A percentile compares a stretch with the other conserved stretches of the same genome.
Conservation (phyloP, 2,329 filamentous ascomycete species). For the Coccinonectria pachysandricola region DNA sequence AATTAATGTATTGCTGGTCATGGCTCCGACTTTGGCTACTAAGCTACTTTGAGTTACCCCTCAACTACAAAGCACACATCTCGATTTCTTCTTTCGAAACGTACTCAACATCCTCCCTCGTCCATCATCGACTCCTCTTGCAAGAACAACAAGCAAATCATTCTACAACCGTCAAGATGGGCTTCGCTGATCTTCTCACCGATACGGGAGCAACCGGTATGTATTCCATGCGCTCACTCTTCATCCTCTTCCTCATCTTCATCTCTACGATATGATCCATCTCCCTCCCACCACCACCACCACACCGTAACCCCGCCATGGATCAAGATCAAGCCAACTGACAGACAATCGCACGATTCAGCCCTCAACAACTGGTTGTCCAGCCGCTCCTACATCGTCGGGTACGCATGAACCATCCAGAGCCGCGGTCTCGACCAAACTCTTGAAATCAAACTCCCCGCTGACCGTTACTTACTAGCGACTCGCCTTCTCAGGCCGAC, state of each 20-base stretch:
- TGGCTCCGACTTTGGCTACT: too few relatives aligned
- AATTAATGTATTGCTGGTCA: too few relatives aligned
- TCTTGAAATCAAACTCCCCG: too few relatives aligned
- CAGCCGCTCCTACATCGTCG: slow-evolving; percentile 71
- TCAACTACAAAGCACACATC: too few relatives aligned
- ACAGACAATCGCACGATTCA: too few relatives aligned
- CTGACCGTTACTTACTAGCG: neutral
- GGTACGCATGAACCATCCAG: slow-evolving; percentile 53
- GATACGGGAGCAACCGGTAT: slow-evolving; percentile 48
- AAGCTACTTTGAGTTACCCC: too few relatives aligned
- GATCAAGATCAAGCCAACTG: too few relatives aligned
- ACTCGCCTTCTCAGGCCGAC: slow-evolving; percentile 95
- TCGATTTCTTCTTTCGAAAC: too few relatives aligned
- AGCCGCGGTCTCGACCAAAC: slow-evolving; percentile 40
- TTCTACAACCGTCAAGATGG: slow-evolving; percentile 46
- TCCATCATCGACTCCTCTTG: too few relatives aligned
- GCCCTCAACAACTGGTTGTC: slow-evolving; percentile 63
- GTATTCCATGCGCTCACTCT: slow-evolving; percentile 19
- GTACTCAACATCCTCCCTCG: too few relatives aligned
- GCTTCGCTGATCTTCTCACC: slow-evolving; percentile 58
- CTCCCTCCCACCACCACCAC: slow-evolving; percentile 17
- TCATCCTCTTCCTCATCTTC: slow-evolving; percentile 15
- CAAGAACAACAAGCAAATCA: too few relatives aligned
- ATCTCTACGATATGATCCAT: slow-evolving; percentile 25
- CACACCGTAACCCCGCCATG: too few relatives aligned